phyloP scores from a whole-genome alignment of 2,329 filamentous ascomycete species.

The Phaeosphaeriaceae sp. region DNA sequence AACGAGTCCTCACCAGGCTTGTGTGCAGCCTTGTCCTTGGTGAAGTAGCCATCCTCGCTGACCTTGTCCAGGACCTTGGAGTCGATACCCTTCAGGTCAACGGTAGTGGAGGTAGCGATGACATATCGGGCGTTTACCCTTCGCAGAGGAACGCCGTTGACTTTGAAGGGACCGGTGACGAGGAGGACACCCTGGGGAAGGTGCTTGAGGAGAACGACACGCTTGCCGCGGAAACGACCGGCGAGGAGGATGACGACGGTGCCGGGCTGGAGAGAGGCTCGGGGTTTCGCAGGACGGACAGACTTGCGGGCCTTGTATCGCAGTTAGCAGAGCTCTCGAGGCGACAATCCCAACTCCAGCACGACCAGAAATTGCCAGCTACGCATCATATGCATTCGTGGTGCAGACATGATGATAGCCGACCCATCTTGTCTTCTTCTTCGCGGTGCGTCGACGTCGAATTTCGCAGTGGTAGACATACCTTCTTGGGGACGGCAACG shows the following conservation, averaged over 20 bases:
- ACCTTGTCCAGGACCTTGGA: constrained; percentile 77
- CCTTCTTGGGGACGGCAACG: constrained; percentile 88
- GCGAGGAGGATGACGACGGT: constrained; percentile 98
- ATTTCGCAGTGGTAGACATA: constrained; percentile 63
- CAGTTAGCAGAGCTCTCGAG: constrained; percentile 35
- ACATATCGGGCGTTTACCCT: constrained; percentile 92
- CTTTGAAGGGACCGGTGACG: constrained; percentile 99
- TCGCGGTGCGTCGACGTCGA: constrained; percentile 17
- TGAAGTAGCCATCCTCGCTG: constrained; percentile 86
- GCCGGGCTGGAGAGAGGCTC: constrained; percentile 89
- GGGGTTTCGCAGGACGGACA: constrained; percentile 84
- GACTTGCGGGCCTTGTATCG: constrained; percentile 85
- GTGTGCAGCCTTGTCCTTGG: constrained; percentile 91
- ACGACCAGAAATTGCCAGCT: not conserved
- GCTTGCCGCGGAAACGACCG: constrained; percentile 99
- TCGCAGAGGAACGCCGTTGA: constrained; percentile 98
- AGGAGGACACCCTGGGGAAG: constrained; percentile 98
- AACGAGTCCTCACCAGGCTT: constrained; percentile 98
- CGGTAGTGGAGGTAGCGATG: constrained; percentile 86
- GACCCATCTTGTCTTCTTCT: constrained; percentile 18
- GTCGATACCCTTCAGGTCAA: constrained; percentile 86
- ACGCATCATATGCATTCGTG: constrained; percentile 7
- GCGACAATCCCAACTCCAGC: not conserved
- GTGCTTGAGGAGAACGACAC: constrained; percentile 97
- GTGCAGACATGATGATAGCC: constrained; percentile 5